Percentiles rank a stretch among this genome's conserved stretches.
phyloP scores from a whole-genome alignment of 2,329 filamentous ascomycete genomes.

The Penicillium sumatraense region DNA sequence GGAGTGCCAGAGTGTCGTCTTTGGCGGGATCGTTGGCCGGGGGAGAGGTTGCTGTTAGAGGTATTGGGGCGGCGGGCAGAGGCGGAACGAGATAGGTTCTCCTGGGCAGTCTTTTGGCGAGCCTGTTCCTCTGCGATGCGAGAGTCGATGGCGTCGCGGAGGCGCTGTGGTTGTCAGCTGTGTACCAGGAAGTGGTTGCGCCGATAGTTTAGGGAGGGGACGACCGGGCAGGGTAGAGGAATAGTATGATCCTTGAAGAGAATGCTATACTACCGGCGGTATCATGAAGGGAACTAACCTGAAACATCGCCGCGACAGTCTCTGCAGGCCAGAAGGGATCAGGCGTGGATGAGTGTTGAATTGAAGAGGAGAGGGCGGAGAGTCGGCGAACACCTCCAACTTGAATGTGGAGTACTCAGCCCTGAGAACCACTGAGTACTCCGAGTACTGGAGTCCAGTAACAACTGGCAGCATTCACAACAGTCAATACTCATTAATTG shows the following conservation, averaged over 20 bases:
- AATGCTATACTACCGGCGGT: too few species aligned
- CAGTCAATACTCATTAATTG: too few species aligned
- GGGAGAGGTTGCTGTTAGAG: constrained; percentile 33
- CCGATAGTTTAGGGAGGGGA: too few species aligned
- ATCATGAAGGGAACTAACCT: constrained; percentile 22
- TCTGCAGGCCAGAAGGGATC: neutral
- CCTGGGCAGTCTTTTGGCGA: constrained; percentile 64
- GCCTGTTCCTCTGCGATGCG: constrained; percentile 92
- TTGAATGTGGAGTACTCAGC: neutral
- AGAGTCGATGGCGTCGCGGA: constrained; percentile 83
- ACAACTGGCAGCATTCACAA: too few species aligned
- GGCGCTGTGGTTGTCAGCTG: constrained; percentile 59
- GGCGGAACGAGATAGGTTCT: constrained; percentile 50
- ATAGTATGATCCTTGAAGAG: too few species aligned
- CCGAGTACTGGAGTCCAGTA: too few species aligned
- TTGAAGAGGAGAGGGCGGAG: too few species aligned
- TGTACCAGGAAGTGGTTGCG: neutral
- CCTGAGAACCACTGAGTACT: too few species aligned
- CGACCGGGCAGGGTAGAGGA: neutral
- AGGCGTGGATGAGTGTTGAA: neutral
- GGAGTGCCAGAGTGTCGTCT: constrained; percentile 44
- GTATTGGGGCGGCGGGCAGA: constrained; percentile 43
- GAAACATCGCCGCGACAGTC: constrained; percentile 32
- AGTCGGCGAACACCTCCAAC: neutral
- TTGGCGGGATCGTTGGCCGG: constrained; percentile 36